Conservation (phyloP, 139 green algal genomes). For the Tetradesmus lagerheimii region DNA sequence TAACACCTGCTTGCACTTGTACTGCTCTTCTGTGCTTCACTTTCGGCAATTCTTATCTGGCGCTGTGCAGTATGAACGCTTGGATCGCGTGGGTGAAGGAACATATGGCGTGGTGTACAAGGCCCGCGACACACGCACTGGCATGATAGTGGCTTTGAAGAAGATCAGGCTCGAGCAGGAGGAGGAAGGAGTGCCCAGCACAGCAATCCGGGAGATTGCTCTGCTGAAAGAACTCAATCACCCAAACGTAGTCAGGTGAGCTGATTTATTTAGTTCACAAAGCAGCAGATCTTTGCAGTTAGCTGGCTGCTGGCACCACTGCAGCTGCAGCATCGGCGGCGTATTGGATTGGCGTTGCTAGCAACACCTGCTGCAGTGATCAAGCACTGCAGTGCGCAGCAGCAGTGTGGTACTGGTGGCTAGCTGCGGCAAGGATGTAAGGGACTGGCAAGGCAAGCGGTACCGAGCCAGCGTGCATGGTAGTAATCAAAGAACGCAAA, state of each 20-base stretch:
- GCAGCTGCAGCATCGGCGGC: neutral
- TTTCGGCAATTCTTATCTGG: neutral
- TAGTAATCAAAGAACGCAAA: no score
- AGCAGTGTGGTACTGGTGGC: no score
- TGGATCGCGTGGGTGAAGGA: conserved; percentile 95
- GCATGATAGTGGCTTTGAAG: conserved; percentile 92
- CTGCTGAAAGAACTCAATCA: conserved; percentile 89
- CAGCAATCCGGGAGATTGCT: conserved; percentile 89
- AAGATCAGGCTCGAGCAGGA: conserved; percentile 92
- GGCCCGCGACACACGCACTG: conserved; percentile 77
- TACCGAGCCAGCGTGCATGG: no score
- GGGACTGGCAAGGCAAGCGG: no score
- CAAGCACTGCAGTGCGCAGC: neutral
- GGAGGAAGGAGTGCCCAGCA: conserved; percentile 87
- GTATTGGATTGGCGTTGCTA: neutral
- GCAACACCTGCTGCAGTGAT: neutral
- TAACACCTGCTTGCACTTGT: neutral
- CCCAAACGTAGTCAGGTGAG: conserved; percentile 64
- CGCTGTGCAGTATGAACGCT: conserved; percentile 86
- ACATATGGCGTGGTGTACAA: conserved; percentile 99
- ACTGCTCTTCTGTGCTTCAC: neutral
- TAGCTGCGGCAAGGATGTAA: no score
- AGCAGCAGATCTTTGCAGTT: no score
- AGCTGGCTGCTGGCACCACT: neutral
- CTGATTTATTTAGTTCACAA: neutral